Conservation (phyloP, 306 rosid genomes). For the Ormosia semicastrata region DNA sequence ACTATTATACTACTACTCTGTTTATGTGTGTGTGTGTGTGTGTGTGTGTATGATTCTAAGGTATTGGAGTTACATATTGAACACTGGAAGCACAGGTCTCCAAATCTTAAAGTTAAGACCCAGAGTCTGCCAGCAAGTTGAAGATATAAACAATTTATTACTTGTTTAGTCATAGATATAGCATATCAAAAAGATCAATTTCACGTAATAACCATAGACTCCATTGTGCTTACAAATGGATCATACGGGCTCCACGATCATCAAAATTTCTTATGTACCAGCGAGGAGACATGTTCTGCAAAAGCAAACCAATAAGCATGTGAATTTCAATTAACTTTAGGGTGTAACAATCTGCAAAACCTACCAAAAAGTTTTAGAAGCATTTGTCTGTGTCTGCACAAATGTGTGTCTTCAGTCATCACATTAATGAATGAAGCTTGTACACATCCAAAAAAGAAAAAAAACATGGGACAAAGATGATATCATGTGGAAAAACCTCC, state of each 20-base stretch:
- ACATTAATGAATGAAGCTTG: neutral
- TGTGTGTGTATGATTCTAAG: neutral
- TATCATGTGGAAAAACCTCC: conserved; percentile 8
- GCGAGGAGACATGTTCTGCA: conserved; percentile 83
- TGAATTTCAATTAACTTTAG: conserved; percentile 5
- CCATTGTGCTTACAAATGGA: conserved; percentile 68
- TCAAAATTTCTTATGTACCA: conserved; percentile 82
- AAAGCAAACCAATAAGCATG: conserved; percentile 23
- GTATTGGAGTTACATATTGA: neutral
- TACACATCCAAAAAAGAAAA: neutral
- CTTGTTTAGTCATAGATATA: conserved; percentile 11
- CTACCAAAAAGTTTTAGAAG: conserved; percentile 10
- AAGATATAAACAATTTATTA: conserved; percentile 1
- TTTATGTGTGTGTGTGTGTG: neutral
- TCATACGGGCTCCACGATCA: conserved; percentile 56
- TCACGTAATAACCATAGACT: conserved; percentile 22
- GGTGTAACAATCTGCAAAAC: neutral
- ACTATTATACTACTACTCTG: neutral
- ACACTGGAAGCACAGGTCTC: neutral
- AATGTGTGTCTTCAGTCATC: neutral
- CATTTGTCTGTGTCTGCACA: neutral
- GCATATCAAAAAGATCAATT: neutral
- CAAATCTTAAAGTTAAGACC: neutral
- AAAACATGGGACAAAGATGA: conserved; percentile 10
- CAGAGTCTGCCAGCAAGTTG: neutral